Conservation (phyloP, 768 basidiomycete species). For the Pisolithus microcarpus region DNA sequence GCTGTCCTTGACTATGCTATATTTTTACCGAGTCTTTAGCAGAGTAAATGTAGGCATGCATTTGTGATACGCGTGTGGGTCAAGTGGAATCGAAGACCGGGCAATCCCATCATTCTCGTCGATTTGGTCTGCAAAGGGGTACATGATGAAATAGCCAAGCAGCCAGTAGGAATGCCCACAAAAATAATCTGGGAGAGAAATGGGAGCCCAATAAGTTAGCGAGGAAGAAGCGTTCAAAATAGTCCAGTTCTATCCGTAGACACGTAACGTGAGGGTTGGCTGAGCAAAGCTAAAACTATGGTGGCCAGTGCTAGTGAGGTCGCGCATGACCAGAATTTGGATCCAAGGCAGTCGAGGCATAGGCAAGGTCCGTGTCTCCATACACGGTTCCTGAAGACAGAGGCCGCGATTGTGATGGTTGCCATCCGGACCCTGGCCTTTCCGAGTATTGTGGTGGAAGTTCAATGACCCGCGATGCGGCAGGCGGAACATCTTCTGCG, state of each 20-base stretch:
- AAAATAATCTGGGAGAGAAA: no score
- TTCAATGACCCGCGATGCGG: conserved; percentile 52
- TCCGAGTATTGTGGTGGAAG: conserved; percentile 71
- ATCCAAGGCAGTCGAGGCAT: conserved; percentile 8
- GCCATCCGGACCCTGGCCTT: conserved; percentile 26
- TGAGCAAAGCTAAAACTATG: neutral
- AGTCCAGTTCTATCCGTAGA: no score
- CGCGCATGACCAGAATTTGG: neutral
- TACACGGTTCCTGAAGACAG: conserved; percentile 6
- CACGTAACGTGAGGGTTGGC: no score
- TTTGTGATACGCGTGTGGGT: neutral
- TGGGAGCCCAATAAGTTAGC: no score
- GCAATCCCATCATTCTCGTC: no score
- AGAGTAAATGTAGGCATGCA: neutral
- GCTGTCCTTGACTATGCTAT: conserved; percentile 5
- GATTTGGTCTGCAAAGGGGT: no score
- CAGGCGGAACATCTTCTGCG: conserved; percentile 47
- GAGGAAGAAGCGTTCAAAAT: no score
- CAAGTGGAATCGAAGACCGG: neutral
- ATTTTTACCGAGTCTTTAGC: neutral
- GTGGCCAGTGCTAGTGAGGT: conserved; percentile 9
- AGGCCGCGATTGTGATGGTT: conserved; percentile 7
- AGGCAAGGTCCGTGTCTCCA: conserved; percentile 7
- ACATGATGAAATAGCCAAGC: no score
- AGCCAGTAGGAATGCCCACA: no score